A percentile compares a stretch with the other conserved stretches of the same genome.
phyloP scores from a whole-genome alignment of 148 eudicot genomes.

The Fagopyrum esculentum region DNA sequence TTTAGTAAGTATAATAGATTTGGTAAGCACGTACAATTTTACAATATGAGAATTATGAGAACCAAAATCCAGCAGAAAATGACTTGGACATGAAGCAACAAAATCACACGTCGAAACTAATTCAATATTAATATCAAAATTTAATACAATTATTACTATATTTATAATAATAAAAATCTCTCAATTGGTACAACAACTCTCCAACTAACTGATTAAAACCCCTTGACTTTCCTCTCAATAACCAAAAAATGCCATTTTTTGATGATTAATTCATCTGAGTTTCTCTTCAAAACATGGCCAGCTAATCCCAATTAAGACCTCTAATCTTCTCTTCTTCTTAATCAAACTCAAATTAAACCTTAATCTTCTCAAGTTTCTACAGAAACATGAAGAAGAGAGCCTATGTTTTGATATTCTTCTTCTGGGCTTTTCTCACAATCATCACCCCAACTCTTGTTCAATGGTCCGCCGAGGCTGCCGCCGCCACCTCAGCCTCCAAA shows the following conservation, averaged over 20 bases:
- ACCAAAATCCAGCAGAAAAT: conserved; percentile 9
- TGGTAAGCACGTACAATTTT: conserved; percentile 4
- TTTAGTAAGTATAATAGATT: too few relatives aligned
- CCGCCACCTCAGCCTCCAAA: background rate
- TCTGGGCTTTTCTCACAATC: conserved; percentile 13
- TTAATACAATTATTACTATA: background rate
- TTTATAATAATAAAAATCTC: background rate
- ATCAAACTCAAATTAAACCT: background rate
- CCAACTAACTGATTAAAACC: conserved; percentile 17
- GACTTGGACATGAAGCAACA: conserved; percentile 4
- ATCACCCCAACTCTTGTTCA: conserved; percentile 8
- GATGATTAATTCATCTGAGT: background rate
- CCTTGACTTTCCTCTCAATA: conserved; percentile 3
- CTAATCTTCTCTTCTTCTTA: background rate
- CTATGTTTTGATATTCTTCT: conserved; percentile 11
- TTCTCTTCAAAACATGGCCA: conserved; percentile 16
- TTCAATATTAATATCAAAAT: background rate
- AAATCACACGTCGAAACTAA: background rate
- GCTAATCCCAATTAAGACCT: conserved; percentile 19
- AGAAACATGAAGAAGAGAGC: conserved; percentile 5
- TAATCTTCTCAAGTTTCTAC: background rate
- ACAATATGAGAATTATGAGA: background rate
- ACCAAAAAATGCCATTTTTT: conserved; percentile 1
- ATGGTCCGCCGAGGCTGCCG: conserved; percentile 14
- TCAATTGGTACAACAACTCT: conserved; percentile 26